These are phyloP conservation scores for Rhododendron vialii DNA, from an alignment of 148 eudicot species.

Conservation along the genomic window DNA sequence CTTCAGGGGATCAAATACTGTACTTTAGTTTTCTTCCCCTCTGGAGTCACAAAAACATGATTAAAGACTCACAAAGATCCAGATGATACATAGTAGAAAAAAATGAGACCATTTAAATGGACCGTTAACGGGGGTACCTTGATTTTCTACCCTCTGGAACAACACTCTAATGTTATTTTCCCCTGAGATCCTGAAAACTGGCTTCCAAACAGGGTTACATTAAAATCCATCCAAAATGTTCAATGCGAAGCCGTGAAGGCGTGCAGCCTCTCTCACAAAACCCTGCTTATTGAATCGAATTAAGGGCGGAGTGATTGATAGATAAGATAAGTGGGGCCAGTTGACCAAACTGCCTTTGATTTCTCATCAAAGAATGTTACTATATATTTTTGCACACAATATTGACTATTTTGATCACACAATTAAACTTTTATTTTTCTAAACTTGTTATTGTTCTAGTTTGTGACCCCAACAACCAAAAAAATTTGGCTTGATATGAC, in stretches of 20 bases:
- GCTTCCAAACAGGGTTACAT: background rate
- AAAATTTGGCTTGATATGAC: background rate
- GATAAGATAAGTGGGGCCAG: too few relatives aligned
- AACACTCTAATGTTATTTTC: background rate
- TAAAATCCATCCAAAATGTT: background rate
- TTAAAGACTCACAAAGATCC: background rate
- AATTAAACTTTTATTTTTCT: too few relatives aligned
- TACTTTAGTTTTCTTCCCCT: background rate
- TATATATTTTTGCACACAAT: background rate
- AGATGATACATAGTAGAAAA: background rate
- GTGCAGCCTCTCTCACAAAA: background rate
- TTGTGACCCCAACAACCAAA: too few relatives aligned
- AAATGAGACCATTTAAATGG: background rate
- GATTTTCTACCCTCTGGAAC: background rate
- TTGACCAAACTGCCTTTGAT: background rate
- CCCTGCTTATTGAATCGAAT: background rate
- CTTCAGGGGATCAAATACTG: background rate
- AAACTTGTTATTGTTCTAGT: too few relatives aligned
- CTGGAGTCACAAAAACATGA: background rate
- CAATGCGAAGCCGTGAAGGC: background rate
- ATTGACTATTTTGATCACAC: too few relatives aligned
- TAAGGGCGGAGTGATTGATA: background rate
- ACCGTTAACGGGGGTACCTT: background rate
- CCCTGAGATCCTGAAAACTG: background rate
- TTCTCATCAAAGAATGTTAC: background rate